These are phyloP conservation scores for Pseudopithomyces chartarum DNA, from an alignment of 2,329 filamentous ascomycete species.

Conservation along the genomic window DNA sequence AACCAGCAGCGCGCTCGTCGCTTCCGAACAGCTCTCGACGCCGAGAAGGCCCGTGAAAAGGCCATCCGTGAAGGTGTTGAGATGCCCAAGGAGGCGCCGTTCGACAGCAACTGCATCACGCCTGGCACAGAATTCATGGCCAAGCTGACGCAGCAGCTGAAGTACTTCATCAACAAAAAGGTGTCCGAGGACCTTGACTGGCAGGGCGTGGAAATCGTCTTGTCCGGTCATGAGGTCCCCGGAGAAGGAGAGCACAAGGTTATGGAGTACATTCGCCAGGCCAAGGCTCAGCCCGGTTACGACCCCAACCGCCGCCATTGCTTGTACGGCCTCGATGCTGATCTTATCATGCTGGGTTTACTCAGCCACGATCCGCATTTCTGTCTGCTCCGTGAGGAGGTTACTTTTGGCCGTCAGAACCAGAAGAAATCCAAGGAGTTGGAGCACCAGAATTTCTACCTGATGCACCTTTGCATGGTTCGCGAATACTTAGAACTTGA, in stretches of 20 bases:
- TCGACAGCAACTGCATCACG: slow-evolving; percentile 99
- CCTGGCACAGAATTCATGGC: slow-evolving; percentile 98
- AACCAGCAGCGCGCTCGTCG: slow-evolving; percentile 96
- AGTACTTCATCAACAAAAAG: slow-evolving; percentile 99
- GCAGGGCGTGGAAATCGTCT: slow-evolving; percentile 94
- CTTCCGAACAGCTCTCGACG: slow-evolving; percentile 92
- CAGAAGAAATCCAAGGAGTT: slow-evolving; percentile 93
- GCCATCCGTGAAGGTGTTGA: slow-evolving; percentile 87
- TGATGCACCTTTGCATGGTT: slow-evolving; percentile 96
- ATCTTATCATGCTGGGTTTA: slow-evolving; percentile 97
- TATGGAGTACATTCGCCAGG: slow-evolving; percentile 99
- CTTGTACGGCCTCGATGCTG: slow-evolving; percentile 94
- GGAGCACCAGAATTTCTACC: slow-evolving; percentile 98
- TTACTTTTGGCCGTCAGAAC: slow-evolving; percentile 89
- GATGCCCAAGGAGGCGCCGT: slow-evolving; percentile 92
- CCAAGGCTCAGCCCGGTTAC: slow-evolving; percentile 93
- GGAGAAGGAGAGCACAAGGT: slow-evolving; percentile 99
- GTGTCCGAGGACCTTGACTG: slow-evolving; percentile 95
- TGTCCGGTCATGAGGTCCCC: slow-evolving; percentile 96
- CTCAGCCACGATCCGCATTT: slow-evolving; percentile 98
- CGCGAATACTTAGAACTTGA: slow-evolving; percentile 96
- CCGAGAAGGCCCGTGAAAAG: slow-evolving; percentile 87
- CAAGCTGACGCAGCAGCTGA: slow-evolving; percentile 88
- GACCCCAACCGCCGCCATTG: slow-evolving; percentile 94
- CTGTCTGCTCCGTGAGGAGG: slow-evolving; percentile 93